These are phyloP conservation scores for Manihot esculenta DNA, from an alignment of 441 rosid species.

Conservation along the genomic window DNA sequence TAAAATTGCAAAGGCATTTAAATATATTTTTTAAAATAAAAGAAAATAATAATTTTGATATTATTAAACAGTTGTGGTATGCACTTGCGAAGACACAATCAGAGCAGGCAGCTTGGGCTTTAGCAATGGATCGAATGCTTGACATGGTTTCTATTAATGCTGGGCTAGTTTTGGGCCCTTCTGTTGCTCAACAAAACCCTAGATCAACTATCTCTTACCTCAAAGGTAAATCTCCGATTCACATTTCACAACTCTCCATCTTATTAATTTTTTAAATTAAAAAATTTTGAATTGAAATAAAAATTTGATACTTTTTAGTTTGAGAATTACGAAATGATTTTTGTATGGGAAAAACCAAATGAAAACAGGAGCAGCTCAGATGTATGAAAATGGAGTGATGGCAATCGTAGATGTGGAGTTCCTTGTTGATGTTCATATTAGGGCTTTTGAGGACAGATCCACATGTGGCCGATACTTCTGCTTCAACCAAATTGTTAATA, in stretches of 20 bases:
- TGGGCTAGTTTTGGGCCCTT: slow-evolving; percentile 71
- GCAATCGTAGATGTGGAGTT: slow-evolving; percentile 59
- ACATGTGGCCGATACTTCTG: slow-evolving; percentile 78
- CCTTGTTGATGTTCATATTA: slow-evolving; percentile 64
- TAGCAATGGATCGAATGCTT: slow-evolving; percentile 77
- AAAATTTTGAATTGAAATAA: too few relatives aligned
- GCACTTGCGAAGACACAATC: slow-evolving; percentile 72
- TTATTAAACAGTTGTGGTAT: slow-evolving; percentile 57
- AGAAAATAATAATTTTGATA: not conserved
- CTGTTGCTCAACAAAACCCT: slow-evolving; percentile 59
- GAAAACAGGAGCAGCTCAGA: slow-evolving; percentile 64
- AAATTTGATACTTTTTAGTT: too few relatives aligned
- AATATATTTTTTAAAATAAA: too few relatives aligned
- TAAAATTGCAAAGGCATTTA: too few relatives aligned
- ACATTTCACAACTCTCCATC: too few relatives aligned
- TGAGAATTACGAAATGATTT: too few relatives aligned
- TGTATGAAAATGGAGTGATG: slow-evolving; percentile 77
- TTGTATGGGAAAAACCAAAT: not conserved
- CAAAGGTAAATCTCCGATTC: slow-evolving; percentile 40
- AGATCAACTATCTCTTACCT: slow-evolving; percentile 69
- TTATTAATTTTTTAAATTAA: too few relatives aligned
- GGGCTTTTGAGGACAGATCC: slow-evolving; percentile 62
- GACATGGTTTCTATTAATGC: slow-evolving; percentile 79
- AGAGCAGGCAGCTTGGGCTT: slow-evolving; percentile 84
- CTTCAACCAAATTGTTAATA: slow-evolving; percentile 63